A percentile compares a stretch with the other conserved stretches of the same genome.
phyloP scores from a whole-genome alignment of 129 eudicot genomes.

The Flaveria robusta region DNA sequence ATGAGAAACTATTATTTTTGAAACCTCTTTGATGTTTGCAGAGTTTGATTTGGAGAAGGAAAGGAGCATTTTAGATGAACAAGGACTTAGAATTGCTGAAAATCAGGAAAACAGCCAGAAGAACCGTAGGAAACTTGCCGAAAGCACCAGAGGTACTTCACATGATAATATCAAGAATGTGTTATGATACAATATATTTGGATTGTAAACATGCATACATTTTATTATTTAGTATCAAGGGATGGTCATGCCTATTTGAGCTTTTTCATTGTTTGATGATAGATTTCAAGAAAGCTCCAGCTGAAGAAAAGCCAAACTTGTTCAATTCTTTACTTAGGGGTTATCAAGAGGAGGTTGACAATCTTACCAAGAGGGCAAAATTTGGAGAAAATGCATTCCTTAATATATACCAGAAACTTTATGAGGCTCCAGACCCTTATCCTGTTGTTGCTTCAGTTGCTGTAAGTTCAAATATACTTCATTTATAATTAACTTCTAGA shows the following conservation, averaged over 20 bases:
- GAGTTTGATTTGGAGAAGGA: conserved; percentile 98
- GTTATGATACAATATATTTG: not conserved
- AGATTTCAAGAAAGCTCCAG: conserved; percentile 94
- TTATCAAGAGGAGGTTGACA: conserved; percentile 97
- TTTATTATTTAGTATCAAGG: not conserved
- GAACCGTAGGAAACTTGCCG: conserved; percentile 94
- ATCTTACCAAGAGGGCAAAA: conserved; percentile 93
- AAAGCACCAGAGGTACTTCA: conserved; percentile 87
- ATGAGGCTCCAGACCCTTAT: conserved; percentile 98
- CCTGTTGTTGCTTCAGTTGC: conserved; percentile 81
- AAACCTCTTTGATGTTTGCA: conserved; percentile 33
- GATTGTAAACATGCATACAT: not conserved
- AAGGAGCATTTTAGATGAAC: conserved; percentile 86
- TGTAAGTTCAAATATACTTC: conserved; percentile 53
- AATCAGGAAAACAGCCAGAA: conserved; percentile 99
- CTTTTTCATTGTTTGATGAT: conserved; percentile 24
- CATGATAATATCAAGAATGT: not conserved
- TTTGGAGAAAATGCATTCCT: conserved; percentile 99
- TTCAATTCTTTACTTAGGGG: conserved; percentile 87
- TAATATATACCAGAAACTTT: conserved; percentile 91
- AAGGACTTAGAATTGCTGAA: conserved; percentile 96
- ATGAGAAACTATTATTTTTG: not conserved
- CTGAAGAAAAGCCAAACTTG: conserved; percentile 70
- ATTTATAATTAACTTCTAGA: conserved; percentile 7
- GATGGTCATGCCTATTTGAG: not conserved